phyloP scores from a whole-genome alignment of 345 rosid genomes.

The Chamaenerion angustifolium region DNA sequence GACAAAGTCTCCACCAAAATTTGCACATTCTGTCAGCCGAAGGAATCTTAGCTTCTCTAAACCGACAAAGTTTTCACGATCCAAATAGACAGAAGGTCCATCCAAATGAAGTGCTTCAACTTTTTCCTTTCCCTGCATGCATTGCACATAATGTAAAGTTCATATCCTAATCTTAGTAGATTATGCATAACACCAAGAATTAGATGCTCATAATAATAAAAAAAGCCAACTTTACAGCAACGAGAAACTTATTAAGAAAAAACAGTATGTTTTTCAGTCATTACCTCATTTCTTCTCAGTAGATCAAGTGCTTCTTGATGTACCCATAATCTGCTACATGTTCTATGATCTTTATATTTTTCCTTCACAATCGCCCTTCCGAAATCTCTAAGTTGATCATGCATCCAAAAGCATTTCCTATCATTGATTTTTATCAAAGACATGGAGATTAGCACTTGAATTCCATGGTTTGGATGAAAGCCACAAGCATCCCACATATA shows the following conservation, averaged over 20 bases:
- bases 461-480: too few species aligned
- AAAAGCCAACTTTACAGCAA: too few species aligned
- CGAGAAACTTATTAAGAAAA: too few species aligned
- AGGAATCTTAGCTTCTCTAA: conserved; percentile 13
- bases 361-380: conserved; percentile 15
- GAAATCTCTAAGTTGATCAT: too few species aligned
- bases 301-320: conserved; percentile 10
- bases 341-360: conserved; percentile 2
- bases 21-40: background rate
- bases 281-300: conserved; percentile 7
- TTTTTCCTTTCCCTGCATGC: conserved; percentile 12
- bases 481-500: too few species aligned
- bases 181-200: too few species aligned
- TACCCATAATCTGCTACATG: conserved; percentile 17
- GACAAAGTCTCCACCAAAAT: conserved; percentile 1
- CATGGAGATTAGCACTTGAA: too few species aligned
- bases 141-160: background rate
- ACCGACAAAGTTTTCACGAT: conserved; percentile 7
- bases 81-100: background rate
- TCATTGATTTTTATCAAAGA: too few species aligned
- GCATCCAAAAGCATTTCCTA: too few species aligned
- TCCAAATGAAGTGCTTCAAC: conserved; percentile 12
- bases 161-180: too few species aligned
- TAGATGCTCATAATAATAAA: too few species aligned
- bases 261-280: too few species aligned